Percentiles rank a stretch among this genome's conserved stretches.
These are phyloP conservation scores for Antitrichia curtipendula DNA, from an alignment of 225 moss, liverwort and hornwort genomes.

Conservation along the genomic window DNA sequence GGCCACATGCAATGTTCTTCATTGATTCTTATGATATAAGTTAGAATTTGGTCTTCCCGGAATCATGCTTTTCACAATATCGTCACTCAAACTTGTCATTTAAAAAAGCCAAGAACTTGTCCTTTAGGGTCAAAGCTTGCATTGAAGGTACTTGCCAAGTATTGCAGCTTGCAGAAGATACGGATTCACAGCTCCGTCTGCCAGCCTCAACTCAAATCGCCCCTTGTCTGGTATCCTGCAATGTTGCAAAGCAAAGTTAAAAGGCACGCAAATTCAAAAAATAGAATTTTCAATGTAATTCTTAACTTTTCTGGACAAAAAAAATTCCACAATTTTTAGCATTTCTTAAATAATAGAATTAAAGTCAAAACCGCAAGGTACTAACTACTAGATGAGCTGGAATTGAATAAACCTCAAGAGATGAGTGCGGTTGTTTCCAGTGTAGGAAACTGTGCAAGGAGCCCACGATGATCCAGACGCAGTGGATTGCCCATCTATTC, in stretches of 20 bases:
- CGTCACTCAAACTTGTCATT: not conserved
- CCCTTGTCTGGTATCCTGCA: slow-evolving; percentile 77
- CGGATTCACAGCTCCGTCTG: slow-evolving; percentile 90
- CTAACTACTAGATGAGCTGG: not conserved
- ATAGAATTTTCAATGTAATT: too few species aligned
- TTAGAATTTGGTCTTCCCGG: not conserved
- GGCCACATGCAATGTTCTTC: not conserved
- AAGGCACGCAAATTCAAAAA: not conserved
- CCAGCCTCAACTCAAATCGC: slow-evolving; percentile 74
- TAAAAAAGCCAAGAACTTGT: not conserved
- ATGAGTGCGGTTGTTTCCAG: slow-evolving; percentile 93
- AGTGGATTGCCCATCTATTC: slow-evolving; percentile 61
- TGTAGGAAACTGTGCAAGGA: slow-evolving; percentile 66
- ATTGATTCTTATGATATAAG: not conserved
- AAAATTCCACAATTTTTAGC: not conserved
- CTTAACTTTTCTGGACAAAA: too few species aligned
- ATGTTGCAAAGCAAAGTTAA: not conserved
- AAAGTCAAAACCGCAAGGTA: not conserved
- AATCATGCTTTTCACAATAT: not conserved
- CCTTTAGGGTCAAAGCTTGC: not conserved
- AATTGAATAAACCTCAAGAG: slow-evolving; percentile 46
- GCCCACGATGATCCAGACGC: slow-evolving; percentile 92
- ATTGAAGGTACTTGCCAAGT: slow-evolving; percentile 41
- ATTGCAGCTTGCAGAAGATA: slow-evolving; percentile 85
- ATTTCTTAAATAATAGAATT: not conserved